These are phyloP conservation scores for Citrus cavaleriei DNA, from an alignment of 345 rosid species.

Conservation along the genomic window DNA sequence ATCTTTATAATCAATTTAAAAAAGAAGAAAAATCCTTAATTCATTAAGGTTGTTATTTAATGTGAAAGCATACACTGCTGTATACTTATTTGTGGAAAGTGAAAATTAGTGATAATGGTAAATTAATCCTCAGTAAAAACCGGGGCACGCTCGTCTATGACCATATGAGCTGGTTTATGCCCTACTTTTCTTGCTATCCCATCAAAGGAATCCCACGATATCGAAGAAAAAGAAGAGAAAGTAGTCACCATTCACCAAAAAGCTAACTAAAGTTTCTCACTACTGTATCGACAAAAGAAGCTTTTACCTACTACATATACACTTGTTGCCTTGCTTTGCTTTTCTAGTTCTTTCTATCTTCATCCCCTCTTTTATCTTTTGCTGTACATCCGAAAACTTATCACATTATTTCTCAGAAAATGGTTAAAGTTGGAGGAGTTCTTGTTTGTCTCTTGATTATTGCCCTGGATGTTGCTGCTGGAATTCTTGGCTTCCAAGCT, in stretches of 20 bases:
- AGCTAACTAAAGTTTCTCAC: conserved; percentile 23
- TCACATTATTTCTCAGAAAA: conserved; percentile 6
- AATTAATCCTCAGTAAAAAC: not conserved
- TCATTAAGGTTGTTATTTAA: not conserved
- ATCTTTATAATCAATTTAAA: not conserved
- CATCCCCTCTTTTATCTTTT: not conserved
- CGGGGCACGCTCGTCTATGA: conserved; percentile 31
- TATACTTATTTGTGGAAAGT: not conserved
- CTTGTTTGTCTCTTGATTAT: conserved; percentile 74
- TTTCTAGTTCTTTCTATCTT: not conserved
- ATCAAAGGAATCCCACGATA: conserved; percentile 46
- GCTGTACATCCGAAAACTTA: not conserved
- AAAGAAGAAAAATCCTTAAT: not conserved
- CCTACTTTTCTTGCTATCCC: conserved; percentile 50
- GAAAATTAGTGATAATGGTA: not conserved
- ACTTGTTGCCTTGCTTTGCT: not conserved
- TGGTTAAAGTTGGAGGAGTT: conserved; percentile 62
- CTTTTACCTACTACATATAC: conserved; percentile 28
- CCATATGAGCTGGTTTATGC: conserved; percentile 47
- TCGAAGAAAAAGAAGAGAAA: conserved; percentile 7
- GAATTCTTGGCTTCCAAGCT: conserved; percentile 86
- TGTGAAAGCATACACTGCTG: not conserved
- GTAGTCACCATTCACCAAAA: not conserved
- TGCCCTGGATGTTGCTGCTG: conserved; percentile 77
- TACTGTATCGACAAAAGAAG: conserved; percentile 41